Evolutionary conservation across 257 asterid species (phyloP), one percentile per base, ranked within the genome.

Genomic region (Thymus quinquecostatus): DNA sequence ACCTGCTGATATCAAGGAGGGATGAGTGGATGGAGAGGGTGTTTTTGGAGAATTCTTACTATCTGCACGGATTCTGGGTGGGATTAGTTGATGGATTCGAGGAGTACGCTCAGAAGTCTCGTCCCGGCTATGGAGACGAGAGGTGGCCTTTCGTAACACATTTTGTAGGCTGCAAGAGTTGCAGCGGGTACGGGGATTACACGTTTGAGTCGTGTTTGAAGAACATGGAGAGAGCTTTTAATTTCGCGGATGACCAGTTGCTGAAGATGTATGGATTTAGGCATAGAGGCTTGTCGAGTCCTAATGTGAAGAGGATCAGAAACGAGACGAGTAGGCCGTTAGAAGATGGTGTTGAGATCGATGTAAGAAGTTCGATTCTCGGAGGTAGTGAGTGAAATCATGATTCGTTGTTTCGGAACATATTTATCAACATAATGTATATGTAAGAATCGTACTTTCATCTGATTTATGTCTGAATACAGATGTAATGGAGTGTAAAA

Each of bases 81-180:
- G 79, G 80, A 0, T 77, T 83, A 41, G 87, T 83, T 1, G 87
- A 86, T 45, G 50, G 28, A 5, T 86, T 75, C 4, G 87, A 86
- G 62, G 88, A 81, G 70, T 59, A 57, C 60, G 74, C 77, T 0
- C 63, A 68, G 34, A 74, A 67, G 57, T 57, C 66, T 14, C 63
- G 44, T 13, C 82, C 85, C 0, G 88, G 88, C 1, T 45, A 50
- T 1, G 85, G 91, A 10, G 88, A 86, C 44, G 83, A 81, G 2
- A 66, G 88, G n/a, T 83, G 88, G 91, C 91, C 91, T 5, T 78
- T 85, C 62, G 83, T 86, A 53, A 81, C 91, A 29, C 85, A 83
- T 76, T 81, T 86, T 55, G 85, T 83, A 53, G 88, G 90, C 1
- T 83, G 88, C 72, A 86, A 83, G 33, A 67, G 82, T 6, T 86